Evolutionary conservation across 2,329 filamentous ascomycete genomes (phyloP).

Genomic region (Bimuria novae-zelandiae): DNA sequence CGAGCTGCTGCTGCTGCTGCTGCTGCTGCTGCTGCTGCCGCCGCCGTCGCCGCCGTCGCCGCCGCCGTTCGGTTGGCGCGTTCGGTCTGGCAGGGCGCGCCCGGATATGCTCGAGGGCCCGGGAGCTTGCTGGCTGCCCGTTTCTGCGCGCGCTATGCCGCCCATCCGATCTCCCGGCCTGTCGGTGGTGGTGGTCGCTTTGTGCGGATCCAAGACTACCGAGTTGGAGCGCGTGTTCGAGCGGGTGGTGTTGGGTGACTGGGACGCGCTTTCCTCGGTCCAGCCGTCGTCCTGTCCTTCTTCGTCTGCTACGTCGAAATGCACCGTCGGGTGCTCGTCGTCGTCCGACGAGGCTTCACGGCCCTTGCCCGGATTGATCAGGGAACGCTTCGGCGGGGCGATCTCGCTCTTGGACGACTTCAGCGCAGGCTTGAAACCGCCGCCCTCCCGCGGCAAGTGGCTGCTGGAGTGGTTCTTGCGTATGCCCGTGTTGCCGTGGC

Average conservation of each 20-base stretch:
- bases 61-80: constrained; percentile 35
- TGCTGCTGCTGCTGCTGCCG: too few species aligned
- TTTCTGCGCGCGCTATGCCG: constrained; percentile 17
- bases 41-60: too few species aligned
- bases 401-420: constrained; percentile 43
- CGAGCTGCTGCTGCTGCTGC: too few species aligned
- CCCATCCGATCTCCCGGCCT: constrained; percentile 18
- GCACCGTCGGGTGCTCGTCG: constrained; percentile 43
- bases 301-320: constrained; percentile 47
- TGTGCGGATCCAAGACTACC: constrained; percentile 42
- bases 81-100: constrained; percentile 33
- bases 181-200: constrained; percentile 2
- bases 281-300: constrained; percentile 44
- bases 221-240: constrained; percentile 49
- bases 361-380: constrained; percentile 35
- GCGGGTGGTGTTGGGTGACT: constrained; percentile 48
- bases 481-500: constrained; percentile 39
- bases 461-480: constrained; percentile 53
- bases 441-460: constrained; percentile 49
- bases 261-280: constrained; percentile 50
- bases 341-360: constrained; percentile 41
- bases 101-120: constrained; percentile 7
- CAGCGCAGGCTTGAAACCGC: constrained; percentile 46
- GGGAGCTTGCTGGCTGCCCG: constrained; percentile 18
- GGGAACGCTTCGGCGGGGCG: constrained; percentile 34